Evolutionary conservation across 257 asterid species (phyloP), one percentile per base, ranked within the genome.

Genomic region (Rehmannia glutinosa): DNA sequence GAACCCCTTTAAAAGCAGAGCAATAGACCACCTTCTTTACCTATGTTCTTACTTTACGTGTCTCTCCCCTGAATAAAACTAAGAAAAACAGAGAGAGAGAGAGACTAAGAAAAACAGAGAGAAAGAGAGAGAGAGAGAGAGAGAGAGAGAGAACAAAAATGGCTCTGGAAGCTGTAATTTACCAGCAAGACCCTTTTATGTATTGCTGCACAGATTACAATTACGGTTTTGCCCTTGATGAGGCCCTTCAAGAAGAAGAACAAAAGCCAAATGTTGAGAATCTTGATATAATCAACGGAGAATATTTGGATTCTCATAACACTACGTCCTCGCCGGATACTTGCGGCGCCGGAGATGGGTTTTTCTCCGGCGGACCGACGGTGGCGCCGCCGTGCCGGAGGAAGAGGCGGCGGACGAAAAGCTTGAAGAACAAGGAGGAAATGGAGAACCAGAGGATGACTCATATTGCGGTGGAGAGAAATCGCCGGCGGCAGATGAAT

Each of bases 391-490:
- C 69, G 1, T 47, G 69, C 30, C 64, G 80, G 46, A 74, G 80
- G 16, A 84, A 78, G 79, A 62, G 84, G 46, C 59, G 84, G 66
- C 71, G 86, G 70, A 49, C 80, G 3, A 84, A 67, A 77, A 78
- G 69, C 15, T 3, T 21, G 23, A 89, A 89, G 82, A 84, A 89
- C 75, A 69, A 73, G 77, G 90, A 89, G 69, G 87, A 89, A 47
- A 81, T 87, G 81, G 95, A 84, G 78, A 89, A 71, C 47, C 95
- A 89, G 55, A 81, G 95, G 75, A 81, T 80, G 87, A 84, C 90
- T 24, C 95, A 87, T 76, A 89, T 89, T 39, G 87, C 95, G 5
- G 95, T 84, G n/a, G 96, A 89, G 79, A 79, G 95, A 66, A 89
- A 89, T 66, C 95, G 96, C 78, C 84, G 95, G 28, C 54, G 84